A percentile compares a stretch with the other conserved stretches of the same genome.
Conservation (phyloP, 2,329 filamentous ascomycete genomes). For the Pyrenophora seminiperda region DNA sequence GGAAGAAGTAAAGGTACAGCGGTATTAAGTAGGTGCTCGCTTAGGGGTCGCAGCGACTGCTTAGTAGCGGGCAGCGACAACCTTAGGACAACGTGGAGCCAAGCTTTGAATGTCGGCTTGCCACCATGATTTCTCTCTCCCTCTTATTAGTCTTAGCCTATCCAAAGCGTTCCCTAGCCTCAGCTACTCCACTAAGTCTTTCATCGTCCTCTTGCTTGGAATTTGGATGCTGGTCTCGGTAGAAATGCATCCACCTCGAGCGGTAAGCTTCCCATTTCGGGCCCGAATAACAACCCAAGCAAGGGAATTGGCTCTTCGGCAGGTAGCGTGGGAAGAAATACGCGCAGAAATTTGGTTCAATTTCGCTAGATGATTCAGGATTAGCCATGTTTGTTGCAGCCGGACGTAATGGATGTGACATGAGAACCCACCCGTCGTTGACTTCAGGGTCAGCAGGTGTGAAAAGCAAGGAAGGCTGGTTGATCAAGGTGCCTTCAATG, state of each 20-base stretch:
- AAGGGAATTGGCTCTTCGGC: slow-evolving; percentile 26
- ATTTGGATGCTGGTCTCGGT: slow-evolving; percentile 25
- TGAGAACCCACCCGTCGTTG: not conserved
- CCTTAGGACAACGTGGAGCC: slow-evolving; percentile 27
- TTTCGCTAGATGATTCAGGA: not conserved
- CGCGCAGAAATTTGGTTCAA: slow-evolving; percentile 23
- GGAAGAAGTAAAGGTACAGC: too few relatives aligned
- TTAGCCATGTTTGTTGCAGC: not conserved
- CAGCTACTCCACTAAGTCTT: slow-evolving; percentile 25
- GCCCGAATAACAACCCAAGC: slow-evolving; percentile 31
- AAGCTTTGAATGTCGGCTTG: slow-evolving; percentile 20
- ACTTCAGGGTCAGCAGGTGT: not conserved
- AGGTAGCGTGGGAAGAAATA: slow-evolving; percentile 29
- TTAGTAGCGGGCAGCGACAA: slow-evolving; percentile 19
- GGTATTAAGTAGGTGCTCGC: too few relatives aligned
- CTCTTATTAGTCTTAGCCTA: not conserved
- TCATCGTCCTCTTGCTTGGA: slow-evolving; percentile 24
- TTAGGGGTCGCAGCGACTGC: too few relatives aligned
- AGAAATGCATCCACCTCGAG: slow-evolving; percentile 23
- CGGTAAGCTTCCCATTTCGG: slow-evolving; percentile 20
- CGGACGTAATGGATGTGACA: not conserved
- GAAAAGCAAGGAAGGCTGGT: not conserved
- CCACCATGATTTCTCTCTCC: not conserved
- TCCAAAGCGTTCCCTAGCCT: slow-evolving; percentile 20
- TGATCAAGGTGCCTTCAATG: slow-evolving; percentile 6